Evolutionary conservation across 202 grass and related monocot genomes (phyloP), one percentile per base, ranked within the genome.

Genomic region (Schoenoplectus tabernaemontani): DNA sequence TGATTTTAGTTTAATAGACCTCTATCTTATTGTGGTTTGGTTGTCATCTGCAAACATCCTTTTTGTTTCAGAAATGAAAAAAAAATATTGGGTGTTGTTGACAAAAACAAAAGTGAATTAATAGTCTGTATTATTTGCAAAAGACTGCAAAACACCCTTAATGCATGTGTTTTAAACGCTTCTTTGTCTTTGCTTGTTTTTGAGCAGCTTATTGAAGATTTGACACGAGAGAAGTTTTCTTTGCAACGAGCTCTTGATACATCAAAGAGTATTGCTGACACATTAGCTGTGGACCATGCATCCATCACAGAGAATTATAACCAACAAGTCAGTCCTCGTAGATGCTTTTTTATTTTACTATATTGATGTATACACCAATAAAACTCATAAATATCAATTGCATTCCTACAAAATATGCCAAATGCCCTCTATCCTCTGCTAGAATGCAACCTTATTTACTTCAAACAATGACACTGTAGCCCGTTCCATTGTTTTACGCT

Each of bases 241-340:
- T 86, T 99, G 64, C 92, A 99, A 91, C 88, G 85, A 59, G 91
- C 88, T 80, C 83, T 99, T 80, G 88, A 90, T 80, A 95, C 88
- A 81, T 92, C 96, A 78, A 88, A 87, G 88, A 85, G 76, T 77
- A 41, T 99, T 63, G 87, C 96, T 0, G 84, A 99, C 71, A 89
- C 77, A 44, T 91, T 99, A 74, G 87, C 92, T 80, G 88, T 85
- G 70, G 96, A 99, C 82, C 94, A 99, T 88, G 92, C 92, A 81
- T 83, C 92, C 28, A 82, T 99, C 38, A 99, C 96, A 20, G 96
- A 99, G 79, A 92, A 91, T 66, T 99, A 93, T 89, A 99, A 99
- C 74, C 85, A 96, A 72, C 96, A 99, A 88, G 96, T 99, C 54
- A 59, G 81, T 88, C 2, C 36, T 83, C 10, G 51, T 74, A 46